phyloP scores from a whole-genome alignment of 306 rosid species.

The Vigna unguiculata region DNA sequence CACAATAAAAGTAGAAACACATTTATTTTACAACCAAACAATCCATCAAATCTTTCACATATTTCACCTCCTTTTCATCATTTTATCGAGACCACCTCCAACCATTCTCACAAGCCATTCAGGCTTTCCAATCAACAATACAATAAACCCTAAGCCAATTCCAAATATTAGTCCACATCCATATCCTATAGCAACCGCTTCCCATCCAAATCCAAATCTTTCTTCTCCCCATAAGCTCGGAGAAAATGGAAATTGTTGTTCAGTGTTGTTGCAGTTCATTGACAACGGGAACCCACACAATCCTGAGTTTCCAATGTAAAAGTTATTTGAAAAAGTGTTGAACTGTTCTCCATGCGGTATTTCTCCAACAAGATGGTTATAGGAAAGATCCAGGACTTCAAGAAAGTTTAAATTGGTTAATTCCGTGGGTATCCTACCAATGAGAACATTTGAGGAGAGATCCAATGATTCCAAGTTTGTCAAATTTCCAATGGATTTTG shows the following conservation, averaged over 20 bases:
- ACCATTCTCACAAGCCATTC: background rate
- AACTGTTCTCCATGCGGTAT: constrained; percentile 57
- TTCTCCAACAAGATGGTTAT: constrained; percentile 38
- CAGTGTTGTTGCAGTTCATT: constrained; percentile 1
- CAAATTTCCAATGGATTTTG: constrained; percentile 41
- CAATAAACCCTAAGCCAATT: constrained; percentile 21
- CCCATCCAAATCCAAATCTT: constrained; percentile 44
- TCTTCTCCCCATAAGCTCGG: background rate
- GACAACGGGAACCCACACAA: constrained; percentile 50
- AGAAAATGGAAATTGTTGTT: background rate
- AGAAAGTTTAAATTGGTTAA: constrained; percentile 32
- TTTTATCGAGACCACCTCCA: background rate
- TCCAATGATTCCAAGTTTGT: constrained; percentile 45
- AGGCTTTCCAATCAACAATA: constrained; percentile 11
- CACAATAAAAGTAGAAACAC: no score
- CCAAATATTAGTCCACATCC: constrained; percentile 53
- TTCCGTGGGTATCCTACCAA: constrained; percentile 16
- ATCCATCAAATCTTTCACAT: no score
- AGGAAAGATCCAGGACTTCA: constrained; percentile 38
- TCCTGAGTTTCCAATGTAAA: constrained; percentile 44
- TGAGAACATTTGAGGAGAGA: constrained; percentile 49
- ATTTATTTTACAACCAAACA: no score
- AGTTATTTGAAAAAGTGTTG: constrained; percentile 40
- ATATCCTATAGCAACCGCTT: constrained; percentile 44
- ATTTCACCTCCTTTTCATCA: background rate